Conservation (phyloP, 2,329 filamentous ascomycete genomes). For the Ophiocordyceps sinensis region DNA sequence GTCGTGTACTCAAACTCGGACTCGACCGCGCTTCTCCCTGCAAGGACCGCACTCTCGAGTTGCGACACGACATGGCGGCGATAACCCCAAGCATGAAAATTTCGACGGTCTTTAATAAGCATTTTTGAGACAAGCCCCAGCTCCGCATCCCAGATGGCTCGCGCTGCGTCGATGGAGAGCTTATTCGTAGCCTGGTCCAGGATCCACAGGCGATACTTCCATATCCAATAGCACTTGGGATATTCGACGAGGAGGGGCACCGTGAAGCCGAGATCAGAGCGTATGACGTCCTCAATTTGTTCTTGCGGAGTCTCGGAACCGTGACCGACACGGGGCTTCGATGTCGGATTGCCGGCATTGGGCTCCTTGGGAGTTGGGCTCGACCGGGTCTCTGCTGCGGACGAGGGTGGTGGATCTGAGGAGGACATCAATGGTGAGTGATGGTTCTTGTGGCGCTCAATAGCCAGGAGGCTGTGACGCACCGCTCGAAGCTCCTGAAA, state of each 20-base stretch:
- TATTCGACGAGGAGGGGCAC: constrained; percentile 71
- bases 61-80: constrained; percentile 63
- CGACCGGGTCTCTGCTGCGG: constrained; percentile 35
- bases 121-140: constrained; percentile 75
- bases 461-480: constrained; percentile 38
- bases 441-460: constrained; percentile 36
- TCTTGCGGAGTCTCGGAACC: background rate
- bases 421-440: constrained; percentile 47
- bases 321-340: background rate
- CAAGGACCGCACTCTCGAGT: constrained; percentile 46
- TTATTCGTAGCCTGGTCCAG: constrained; percentile 55
- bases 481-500: constrained; percentile 36
- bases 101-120: constrained; percentile 71
- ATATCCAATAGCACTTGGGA: constrained; percentile 99
- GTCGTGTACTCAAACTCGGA: constrained; percentile 81
- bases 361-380: constrained; percentile 18
- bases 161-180: constrained; percentile 40
- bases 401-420: constrained; percentile 40
- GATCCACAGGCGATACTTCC: constrained; percentile 88
- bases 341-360: background rate
- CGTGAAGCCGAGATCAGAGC: constrained; percentile 65
- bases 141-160: constrained; percentile 69
- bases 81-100: constrained; percentile 97
- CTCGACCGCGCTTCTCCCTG: constrained; percentile 53
- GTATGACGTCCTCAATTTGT: constrained; percentile 31